Percentiles rank a stretch among this genome's conserved stretches.
These are phyloP conservation scores for Pichia rugopelliculosa DNA, from an alignment of 805 yeast species.

Conservation along the genomic window DNA sequence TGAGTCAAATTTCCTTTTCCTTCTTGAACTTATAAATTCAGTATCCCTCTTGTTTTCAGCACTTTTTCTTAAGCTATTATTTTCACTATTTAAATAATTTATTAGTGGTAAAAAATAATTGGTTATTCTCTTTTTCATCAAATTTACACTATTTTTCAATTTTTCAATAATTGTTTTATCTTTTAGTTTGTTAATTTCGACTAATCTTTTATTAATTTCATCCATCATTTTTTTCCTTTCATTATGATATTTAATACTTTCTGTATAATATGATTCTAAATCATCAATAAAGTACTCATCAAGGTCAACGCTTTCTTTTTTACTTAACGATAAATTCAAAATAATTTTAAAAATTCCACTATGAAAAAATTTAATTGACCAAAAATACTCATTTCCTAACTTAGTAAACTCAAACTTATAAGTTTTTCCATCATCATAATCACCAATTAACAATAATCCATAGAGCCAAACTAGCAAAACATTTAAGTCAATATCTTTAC, in stretches of 20 bases:
- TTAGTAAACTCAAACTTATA: conserved; percentile 2
- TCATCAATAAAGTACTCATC: conserved; percentile 9
- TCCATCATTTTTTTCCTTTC: background rate
- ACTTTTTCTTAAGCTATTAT: background rate
- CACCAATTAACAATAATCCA: conserved; percentile 4
- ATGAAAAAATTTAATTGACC: conserved; percentile 1
- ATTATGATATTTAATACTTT: background rate
- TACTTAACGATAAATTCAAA: background rate
- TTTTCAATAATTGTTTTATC: background rate
- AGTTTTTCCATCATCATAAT: background rate
- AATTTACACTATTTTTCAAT: background rate
- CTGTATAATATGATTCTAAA: background rate
- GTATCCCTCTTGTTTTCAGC: background rate
- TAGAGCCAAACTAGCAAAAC: conserved; percentile 4
- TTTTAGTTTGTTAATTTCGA: background rate
- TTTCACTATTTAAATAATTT: conserved; percentile 3
- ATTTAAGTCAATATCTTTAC: background rate
- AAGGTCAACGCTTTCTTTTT: background rate
- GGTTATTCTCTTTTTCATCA: conserved; percentile 2
- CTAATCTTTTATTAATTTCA: background rate
- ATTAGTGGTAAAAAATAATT: conserved; percentile 5
- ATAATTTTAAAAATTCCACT: conserved; percentile 8
- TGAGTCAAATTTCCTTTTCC: background rate
- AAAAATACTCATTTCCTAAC: background rate
- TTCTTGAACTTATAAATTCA: background rate